These are phyloP conservation scores for Cercospora sesami DNA, from an alignment of 2,329 filamentous ascomycete species.

Conservation along the genomic window DNA sequence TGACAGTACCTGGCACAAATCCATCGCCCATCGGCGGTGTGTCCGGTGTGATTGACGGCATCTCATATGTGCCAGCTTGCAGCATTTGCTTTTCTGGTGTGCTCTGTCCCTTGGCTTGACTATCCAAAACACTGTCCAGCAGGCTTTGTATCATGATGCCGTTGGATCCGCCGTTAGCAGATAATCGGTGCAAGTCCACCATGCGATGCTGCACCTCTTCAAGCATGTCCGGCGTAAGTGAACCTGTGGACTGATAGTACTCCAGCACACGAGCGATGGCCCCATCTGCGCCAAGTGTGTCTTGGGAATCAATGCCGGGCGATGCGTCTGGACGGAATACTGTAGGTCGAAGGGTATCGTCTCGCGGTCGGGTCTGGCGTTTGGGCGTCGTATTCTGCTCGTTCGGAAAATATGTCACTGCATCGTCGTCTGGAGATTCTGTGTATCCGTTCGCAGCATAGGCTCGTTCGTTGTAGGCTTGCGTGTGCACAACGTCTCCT, in stretches of 20 bases:
- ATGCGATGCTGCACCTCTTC: slow-evolving; percentile 37
- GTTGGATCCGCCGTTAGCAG: slow-evolving; percentile 39
- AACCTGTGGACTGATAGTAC: slow-evolving; percentile 36
- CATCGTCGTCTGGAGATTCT: slow-evolving; percentile 28
- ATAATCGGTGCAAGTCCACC: slow-evolving; percentile 36
- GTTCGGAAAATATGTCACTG: slow-evolving; percentile 22
- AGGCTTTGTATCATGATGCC: slow-evolving; percentile 39
- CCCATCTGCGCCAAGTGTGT: slow-evolving; percentile 19
- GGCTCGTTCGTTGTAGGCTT: slow-evolving; percentile 29
- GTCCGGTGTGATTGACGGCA: slow-evolving; percentile 37
- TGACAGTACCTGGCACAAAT: slow-evolving; percentile 35
- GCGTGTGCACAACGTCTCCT: slow-evolving; percentile 22
- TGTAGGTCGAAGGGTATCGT: slow-evolving; percentile 31
- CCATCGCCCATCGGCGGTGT: slow-evolving; percentile 34
- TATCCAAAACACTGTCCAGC: slow-evolving; percentile 36
- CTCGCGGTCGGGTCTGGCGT: slow-evolving; percentile 23
- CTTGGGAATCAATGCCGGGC: slow-evolving; percentile 4
- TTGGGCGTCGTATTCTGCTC: slow-evolving; percentile 34
- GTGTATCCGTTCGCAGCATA: slow-evolving; percentile 29
- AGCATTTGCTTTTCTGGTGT: slow-evolving; percentile 26
- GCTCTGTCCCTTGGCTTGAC: slow-evolving; percentile 14
- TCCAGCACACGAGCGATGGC: slow-evolving; percentile 31
- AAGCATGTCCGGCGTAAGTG: slow-evolving; percentile 37
- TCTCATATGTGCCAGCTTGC: slow-evolving; percentile 30
- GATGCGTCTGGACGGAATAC: slow-evolving; percentile 13